Conservation (phyloP, 108 stramenopile genomes). For the Aureococcus anophagefferens region DNA sequence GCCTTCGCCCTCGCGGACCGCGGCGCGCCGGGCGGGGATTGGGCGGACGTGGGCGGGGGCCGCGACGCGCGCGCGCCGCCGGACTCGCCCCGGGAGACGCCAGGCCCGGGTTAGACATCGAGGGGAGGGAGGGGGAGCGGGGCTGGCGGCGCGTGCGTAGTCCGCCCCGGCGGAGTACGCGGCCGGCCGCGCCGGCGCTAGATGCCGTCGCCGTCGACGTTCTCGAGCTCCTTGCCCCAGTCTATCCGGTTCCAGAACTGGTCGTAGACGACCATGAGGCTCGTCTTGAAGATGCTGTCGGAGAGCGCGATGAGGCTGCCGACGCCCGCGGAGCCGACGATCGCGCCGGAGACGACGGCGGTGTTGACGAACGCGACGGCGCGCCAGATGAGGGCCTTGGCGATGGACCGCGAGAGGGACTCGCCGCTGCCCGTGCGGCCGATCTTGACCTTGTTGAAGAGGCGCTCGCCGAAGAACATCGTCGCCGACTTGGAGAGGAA, state of each 20-base stretch:
- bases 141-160: too few species aligned
- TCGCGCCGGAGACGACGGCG: conserved; percentile 67
- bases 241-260: conserved; percentile 72
- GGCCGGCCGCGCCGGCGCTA: too few species aligned
- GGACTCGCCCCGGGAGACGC: too few species aligned
- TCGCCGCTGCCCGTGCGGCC: conserved; percentile 66
- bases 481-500: conserved; percentile 84
- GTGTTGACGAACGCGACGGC: conserved; percentile 86
- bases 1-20: too few species aligned
- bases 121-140: too few species aligned
- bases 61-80: too few species aligned
- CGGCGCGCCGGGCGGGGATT: too few species aligned
- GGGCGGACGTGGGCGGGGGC: too few species aligned
- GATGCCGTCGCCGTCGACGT: conserved; percentile 3
- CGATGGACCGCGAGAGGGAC: conserved; percentile 60
- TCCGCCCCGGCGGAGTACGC: too few species aligned
- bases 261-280: conserved; percentile 78
- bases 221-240: conserved; percentile 76
- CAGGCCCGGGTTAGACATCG: too few species aligned
- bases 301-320: conserved; percentile 80
- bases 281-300: conserved; percentile 88
- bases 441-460: conserved; percentile 81
- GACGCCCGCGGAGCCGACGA: conserved; percentile 62
- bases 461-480: conserved; percentile 87
- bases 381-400: conserved; percentile 86